Conservation (phyloP, 805 yeast species). For the Saturnispora ahearnii region DNA sequence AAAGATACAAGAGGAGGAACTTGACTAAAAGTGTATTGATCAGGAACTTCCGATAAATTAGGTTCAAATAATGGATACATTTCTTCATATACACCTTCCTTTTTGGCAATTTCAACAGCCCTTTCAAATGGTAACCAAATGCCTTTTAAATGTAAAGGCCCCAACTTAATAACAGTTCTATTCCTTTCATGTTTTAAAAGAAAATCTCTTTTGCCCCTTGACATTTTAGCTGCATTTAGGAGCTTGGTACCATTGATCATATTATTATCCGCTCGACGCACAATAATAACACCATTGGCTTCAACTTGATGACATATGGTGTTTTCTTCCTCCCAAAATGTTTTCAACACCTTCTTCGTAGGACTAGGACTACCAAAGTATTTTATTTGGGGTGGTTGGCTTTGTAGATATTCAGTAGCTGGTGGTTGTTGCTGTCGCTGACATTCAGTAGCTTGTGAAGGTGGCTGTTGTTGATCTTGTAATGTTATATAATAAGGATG, state of each 20-base stretch:
- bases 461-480: not conserved
- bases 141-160: conserved; percentile 71
- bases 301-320: conserved; percentile 67
- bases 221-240: conserved; percentile 63
- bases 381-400: not conserved
- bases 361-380: not conserved
- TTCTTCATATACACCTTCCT: conserved; percentile 53
- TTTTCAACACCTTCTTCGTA: conserved; percentile 28
- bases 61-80: conserved; percentile 48
- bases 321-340: conserved; percentile 71
- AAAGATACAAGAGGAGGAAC: not conserved
- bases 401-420: not conserved
- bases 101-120: conserved; percentile 59
- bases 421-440: not conserved
- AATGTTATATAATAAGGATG: not conserved
- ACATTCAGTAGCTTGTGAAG: not conserved
- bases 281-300: conserved; percentile 57
- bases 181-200: conserved; percentile 58
- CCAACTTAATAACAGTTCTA: conserved; percentile 61
- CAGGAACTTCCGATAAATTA: not conserved
- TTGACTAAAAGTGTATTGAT: not conserved
- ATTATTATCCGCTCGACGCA: conserved; percentile 61
- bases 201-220: conserved; percentile 65
- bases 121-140: conserved; percentile 72
- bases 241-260: conserved; percentile 67